Evolutionary conservation across 176 grass and related monocot genomes (phyloP).

Genomic region (Carex scoparia): DNA sequence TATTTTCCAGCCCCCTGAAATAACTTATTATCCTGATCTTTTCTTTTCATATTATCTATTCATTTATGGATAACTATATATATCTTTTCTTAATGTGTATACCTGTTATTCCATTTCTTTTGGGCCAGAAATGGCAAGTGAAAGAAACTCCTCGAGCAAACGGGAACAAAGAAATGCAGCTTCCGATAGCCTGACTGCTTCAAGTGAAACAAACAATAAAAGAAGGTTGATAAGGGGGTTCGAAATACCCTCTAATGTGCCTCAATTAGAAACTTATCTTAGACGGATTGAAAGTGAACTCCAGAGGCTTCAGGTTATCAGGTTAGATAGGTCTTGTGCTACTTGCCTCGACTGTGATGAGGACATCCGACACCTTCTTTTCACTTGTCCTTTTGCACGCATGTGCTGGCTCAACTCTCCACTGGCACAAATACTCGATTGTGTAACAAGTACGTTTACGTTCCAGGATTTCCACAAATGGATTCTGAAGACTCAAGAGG

Average conservation of each 20-base stretch:
- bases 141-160: not conserved
- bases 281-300: no score
- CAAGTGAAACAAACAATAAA: not conserved
- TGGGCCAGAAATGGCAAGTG: not conserved
- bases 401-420: no score
- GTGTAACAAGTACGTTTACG: no score
- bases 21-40: no score
- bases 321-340: no score
- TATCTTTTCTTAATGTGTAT: not conserved
- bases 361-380: not conserved
- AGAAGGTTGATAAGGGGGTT: not conserved
- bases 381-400: no score
- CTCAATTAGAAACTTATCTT: not conserved
- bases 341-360: not conserved
- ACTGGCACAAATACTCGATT: no score
- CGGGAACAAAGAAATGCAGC: not conserved
- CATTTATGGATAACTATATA: no score
- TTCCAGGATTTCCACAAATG: no score
- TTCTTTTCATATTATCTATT: no score
- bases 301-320: not conserved
- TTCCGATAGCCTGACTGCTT: not conserved
- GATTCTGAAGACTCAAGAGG: no score
- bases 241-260: not conserved
- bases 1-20: no score
- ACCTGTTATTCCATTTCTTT: not conserved